These are phyloP conservation scores for Beauveria brongniartii DNA, from an alignment of 2,329 filamentous ascomycete species.

Conservation along the genomic window DNA sequence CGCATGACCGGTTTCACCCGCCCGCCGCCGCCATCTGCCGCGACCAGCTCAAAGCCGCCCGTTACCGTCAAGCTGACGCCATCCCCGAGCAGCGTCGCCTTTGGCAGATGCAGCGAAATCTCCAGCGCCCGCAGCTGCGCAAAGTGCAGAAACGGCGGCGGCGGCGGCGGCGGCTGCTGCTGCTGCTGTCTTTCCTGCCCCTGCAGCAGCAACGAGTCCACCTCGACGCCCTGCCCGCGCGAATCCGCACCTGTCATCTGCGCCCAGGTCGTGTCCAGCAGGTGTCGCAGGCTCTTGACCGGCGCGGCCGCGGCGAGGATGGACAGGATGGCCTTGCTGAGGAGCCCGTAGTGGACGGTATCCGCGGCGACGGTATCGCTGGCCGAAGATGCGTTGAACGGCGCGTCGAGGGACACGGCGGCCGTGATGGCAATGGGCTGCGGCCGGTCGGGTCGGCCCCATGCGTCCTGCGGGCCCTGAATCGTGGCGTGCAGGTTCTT, in stretches of 20 bases:
- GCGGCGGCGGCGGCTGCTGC: conserved; percentile 12
- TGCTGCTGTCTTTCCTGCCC: neutral
- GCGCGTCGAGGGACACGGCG: conserved; percentile 44
- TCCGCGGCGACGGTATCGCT: conserved; percentile 56
- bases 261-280: conserved; percentile 27
- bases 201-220: neutral
- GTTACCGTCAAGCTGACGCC: conserved; percentile 45
- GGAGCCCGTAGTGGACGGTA: conserved; percentile 66
- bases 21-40: conserved; percentile 17
- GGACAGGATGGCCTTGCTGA: conserved; percentile 57
- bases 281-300: conserved; percentile 16
- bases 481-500: conserved; percentile 52
- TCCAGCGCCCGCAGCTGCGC: conserved; percentile 36
- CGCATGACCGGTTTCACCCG: conserved; percentile 19
- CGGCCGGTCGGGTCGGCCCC: conserved; percentile 49
- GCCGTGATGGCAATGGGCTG: conserved; percentile 58
- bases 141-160: conserved; percentile 25
- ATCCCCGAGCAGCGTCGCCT: conserved; percentile 59
- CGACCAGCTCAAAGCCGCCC: conserved; percentile 31
- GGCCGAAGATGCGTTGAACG: conserved; percentile 50
- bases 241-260: conserved; percentile 21
- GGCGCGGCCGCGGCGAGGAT: conserved; percentile 29
- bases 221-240: conserved; percentile 13
- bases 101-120: conserved; percentile 52
- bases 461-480: conserved; percentile 56